Percentiles rank a stretch among this genome's conserved stretches.
Conservation (phyloP, 805 yeast genomes). For the Candida broadrunensis region DNA sequence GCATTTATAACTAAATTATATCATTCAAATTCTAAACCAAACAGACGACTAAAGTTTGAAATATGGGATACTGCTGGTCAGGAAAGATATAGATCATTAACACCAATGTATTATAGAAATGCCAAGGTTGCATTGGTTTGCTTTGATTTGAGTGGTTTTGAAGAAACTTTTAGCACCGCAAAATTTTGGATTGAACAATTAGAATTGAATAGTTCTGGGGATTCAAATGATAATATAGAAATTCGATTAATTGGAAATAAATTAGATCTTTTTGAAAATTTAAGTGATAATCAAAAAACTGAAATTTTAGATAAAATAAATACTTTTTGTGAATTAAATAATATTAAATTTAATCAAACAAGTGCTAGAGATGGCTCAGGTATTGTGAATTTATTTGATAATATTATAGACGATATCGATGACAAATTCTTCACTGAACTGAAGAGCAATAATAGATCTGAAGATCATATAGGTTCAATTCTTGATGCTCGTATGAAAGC, state of each 20-base stretch:
- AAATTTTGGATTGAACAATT: conserved; percentile 90
- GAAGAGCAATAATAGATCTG: background rate
- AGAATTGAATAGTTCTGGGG: conserved; percentile 18
- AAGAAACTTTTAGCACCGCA: conserved; percentile 60
- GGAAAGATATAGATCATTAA: conserved; percentile 41
- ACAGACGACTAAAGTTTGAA: conserved; percentile 55
- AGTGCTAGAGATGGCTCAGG: conserved; percentile 75
- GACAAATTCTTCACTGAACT: conserved; percentile 25
- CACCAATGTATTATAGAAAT: conserved; percentile 46
- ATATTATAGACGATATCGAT: conserved; percentile 26
- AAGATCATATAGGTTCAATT: conserved; percentile 8
- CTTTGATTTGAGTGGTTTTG: conserved; percentile 64
- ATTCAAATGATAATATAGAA: conserved; percentile 20
- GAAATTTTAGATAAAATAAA: conserved; percentile 9
- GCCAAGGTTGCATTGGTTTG: conserved; percentile 71
- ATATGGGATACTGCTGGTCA: conserved; percentile 98
- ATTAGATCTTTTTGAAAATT: conserved; percentile 50
- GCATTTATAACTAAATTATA: conserved; percentile 83
- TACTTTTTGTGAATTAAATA: conserved; percentile 12
- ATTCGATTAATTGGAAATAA: conserved; percentile 78
- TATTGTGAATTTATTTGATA: conserved; percentile 37
- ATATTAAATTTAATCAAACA: conserved; percentile 34
- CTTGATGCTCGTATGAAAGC: conserved; percentile 5
- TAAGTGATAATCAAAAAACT: background rate
- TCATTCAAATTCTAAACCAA: conserved; percentile 17